phyloP scores from a whole-genome alignment of 345 rosid species.

The Eucalyptus leucophloia region DNA sequence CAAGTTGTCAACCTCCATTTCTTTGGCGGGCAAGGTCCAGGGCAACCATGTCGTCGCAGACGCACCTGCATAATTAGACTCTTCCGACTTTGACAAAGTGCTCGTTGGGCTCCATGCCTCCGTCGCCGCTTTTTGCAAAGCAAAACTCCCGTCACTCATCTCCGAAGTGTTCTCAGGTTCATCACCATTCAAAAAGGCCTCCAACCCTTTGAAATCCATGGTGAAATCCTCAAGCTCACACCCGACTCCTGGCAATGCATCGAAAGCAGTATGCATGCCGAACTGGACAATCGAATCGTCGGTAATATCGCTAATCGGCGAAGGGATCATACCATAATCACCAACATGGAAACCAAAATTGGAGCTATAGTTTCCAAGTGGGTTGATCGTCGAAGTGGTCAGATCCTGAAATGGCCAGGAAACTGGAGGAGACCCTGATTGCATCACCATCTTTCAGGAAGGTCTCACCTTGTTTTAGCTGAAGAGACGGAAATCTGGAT shows the following conservation, averaged over 20 bases:
- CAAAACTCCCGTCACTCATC: neutral
- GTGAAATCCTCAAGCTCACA: neutral
- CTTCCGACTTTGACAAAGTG: constrained; percentile 11
- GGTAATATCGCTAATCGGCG: neutral
- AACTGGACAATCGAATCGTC: neutral
- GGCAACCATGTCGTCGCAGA: neutral
- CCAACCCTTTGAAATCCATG: neutral
- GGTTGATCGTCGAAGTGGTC: neutral
- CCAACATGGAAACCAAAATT: neutral
- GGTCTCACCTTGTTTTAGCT: neutral
- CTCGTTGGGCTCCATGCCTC: constrained; percentile 19
- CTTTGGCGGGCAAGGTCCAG: constrained; percentile 6
- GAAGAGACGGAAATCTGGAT: neutral
- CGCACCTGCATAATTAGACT: neutral
- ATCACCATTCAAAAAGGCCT: neutral
- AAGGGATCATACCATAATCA: neutral
- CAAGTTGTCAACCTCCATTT: constrained; percentile 5
- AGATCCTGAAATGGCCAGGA: neutral
- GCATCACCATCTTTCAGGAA: neutral
- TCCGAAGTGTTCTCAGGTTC: neutral
- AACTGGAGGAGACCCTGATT: neutral
- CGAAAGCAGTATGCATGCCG: accelerated
- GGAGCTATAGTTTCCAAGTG: neutral
- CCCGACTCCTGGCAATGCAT: neutral
- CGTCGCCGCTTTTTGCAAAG: neutral